Percentiles rank a stretch among this genome's conserved stretches.
Evolutionary conservation across 371 early-diverging fungal genomes (phyloP).

Genomic region (Saksenaea vasiformis): DNA sequence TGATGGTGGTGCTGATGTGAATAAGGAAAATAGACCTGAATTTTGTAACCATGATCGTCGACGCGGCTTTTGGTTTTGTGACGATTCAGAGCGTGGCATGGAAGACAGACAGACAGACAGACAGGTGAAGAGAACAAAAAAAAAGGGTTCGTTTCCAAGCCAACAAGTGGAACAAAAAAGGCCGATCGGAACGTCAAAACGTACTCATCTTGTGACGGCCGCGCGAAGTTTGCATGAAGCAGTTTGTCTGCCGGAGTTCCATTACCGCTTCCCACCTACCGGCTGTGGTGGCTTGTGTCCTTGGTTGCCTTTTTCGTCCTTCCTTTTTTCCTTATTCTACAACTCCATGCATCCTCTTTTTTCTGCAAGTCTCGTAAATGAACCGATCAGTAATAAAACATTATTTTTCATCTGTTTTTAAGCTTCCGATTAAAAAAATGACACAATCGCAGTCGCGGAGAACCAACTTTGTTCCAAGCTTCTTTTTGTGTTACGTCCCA

Average conservation of each 20-base stretch:
- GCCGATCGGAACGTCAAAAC: conserved; percentile 3
- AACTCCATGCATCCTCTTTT: neutral
- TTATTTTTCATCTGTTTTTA: neutral
- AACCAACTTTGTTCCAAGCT: neutral
- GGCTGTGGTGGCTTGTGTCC: neutral
- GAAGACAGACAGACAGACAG: no score
- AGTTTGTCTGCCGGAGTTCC: neutral
- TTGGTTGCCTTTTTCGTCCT: neutral
- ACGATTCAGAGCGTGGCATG: conserved; percentile 4
- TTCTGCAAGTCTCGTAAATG: neutral
- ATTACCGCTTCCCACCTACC: neutral
- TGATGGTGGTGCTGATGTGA: conserved; percentile 8
- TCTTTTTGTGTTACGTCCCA: neutral
- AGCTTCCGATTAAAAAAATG: conserved; percentile 6
- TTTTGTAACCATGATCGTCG: conserved; percentile 12
- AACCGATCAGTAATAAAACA: neutral
- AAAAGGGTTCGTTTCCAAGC: neutral
- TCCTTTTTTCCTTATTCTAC: neutral
- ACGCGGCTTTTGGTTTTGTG: conserved; percentile 3
- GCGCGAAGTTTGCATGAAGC: neutral
- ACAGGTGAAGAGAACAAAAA: neutral
- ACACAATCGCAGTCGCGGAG: conserved; percentile 1
- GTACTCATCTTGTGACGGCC: neutral
- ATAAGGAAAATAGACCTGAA: conserved; percentile 1
- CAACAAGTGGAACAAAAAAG: neutral